Base-by-base conservation (phyloP, 2,329 filamentous ascomycete genomes). In the Colletotrichum cuscutae region DNA sequence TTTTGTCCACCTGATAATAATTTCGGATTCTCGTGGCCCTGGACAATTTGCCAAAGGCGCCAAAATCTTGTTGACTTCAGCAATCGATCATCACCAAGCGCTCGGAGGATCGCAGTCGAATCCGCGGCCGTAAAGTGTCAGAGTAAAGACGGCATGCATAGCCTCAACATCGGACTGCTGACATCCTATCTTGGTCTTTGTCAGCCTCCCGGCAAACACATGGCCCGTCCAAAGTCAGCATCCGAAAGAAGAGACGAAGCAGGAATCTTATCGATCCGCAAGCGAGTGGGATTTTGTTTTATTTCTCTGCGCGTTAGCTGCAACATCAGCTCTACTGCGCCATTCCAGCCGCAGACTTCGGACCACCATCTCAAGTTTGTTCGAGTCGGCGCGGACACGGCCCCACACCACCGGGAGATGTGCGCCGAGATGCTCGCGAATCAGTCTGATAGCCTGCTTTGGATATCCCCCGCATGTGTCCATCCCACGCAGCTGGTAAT, bases 191-290 rank as follows among this genome's bases (percentile, higher is more conserved):
- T 63, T 49, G 26, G 11, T 24, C 46, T 12, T 53, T 35, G 49
- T 56, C 61, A 53, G 60, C 13, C 52, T 46, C 65, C 42, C 15
- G 35, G 35, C 57, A 42, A 11, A 12, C 57, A 57, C 42, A 46
- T 61, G 49, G 61, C 46, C 15, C 61, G 28, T 68, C 49, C 12
- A 30, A 63, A 54, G 58, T 69, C 57, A 73, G 60, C 71, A 65
- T 52, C 60, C 66, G 49, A 65, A 61, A 37, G 49, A 37, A 28
- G n/a, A 52, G 60, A 52, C 46, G 28, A 56, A 19, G 26, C 11
- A 9, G 6, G 32, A 30, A 49, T 26, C 22, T 32, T 49, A 64
- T 35, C 52, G 9, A 37, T 15, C n/a, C 11, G 35, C 53, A 53
- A 26, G 13, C 42, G 30, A 59, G 28, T 60, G 42, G 32, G 12